Evolutionary conservation across 139 green algal genomes (phyloP), one percentile per base, ranked within the genome.

Genomic region (Volvox africanus): DNA sequence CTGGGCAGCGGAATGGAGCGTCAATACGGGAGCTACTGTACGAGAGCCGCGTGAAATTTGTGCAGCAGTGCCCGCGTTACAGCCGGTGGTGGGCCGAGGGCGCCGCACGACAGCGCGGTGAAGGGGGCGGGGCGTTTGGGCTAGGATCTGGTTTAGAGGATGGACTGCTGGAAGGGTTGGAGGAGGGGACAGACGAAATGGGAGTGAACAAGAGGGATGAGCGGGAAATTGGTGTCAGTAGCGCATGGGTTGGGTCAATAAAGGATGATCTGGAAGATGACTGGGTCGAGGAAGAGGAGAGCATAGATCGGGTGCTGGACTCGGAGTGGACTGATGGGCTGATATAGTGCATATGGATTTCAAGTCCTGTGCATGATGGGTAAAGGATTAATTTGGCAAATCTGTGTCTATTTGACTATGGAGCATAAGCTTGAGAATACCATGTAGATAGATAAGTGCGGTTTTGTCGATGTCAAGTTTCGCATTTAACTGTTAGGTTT

Each of bases 51-150:
- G 28, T 89, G 24, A 67, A 67, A 30, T 89, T 89, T 65, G 37
- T 89, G 24, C 37, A 37, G 69, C 69, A 82, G 26, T 89, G 85
- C 44, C 85, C 69, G 19, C 68, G 85, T 1, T 89, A 82, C 85
- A 89, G 69, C 22, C 68, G 85, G 18, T 89, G 85, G 85, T 89
- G 85, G 85, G 85, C 85, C 19, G 85, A 89, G n/a, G 85, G 37
- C 2, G 37, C 17, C 28, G 68, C 85, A 32, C 69, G 85, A 44
- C 85, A 82, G 85, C 69, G 37, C 28, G 71, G 85, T 6, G 85
- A 89, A 68, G 44, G 28, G 28, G 85, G 21, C 24, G 69, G n/a
- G 17, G 69, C 1, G 19, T 69, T 82, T 22, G 85, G 44, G 37
- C 19, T 82, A 50, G 69, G 85, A 6, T 71, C n/a, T 18, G 69